Conservation (phyloP, 345 rosid genomes). For the Populus ilicifolia region DNA sequence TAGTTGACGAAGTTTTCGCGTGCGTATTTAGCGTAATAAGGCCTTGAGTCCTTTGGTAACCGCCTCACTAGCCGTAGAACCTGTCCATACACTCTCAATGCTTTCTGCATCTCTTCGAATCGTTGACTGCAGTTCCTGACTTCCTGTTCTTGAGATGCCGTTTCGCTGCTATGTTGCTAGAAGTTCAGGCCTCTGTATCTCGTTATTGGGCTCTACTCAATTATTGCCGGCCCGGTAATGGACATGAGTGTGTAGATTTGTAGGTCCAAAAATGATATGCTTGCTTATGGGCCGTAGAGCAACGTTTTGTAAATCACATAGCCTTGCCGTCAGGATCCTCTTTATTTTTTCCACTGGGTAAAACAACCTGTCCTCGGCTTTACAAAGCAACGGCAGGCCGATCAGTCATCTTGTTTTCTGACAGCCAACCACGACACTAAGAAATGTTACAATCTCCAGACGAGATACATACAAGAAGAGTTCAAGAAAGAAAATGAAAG, state of each 20-base stretch:
- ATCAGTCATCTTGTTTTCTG: no score
- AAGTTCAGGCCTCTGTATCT: background rate
- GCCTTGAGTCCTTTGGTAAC: conserved; percentile 70
- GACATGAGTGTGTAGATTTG: no score
- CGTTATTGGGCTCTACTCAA: background rate
- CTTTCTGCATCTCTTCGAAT: conserved; percentile 51
- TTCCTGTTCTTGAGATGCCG: background rate
- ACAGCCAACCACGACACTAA: no score
- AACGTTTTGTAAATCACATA: no score
- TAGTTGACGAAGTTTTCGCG: conserved; percentile 90
- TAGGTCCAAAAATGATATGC: no score
- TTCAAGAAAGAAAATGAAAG: conserved; percentile 16
- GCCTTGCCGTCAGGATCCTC: no score
- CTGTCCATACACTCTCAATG: conserved; percentile 69
- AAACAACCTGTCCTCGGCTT: background rate
- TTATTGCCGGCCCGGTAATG: background rate
- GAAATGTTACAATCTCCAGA: conserved; percentile 3
- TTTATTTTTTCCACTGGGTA: background rate
- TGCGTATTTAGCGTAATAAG: conserved; percentile 83
- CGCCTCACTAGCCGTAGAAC: conserved; percentile 70
- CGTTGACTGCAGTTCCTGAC: no score
- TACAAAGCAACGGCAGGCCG: no score
- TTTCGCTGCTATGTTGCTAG: background rate
- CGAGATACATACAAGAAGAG: conserved; percentile 9
- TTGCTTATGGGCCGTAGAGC: no score